A percentile compares a stretch with the other conserved stretches of the same genome.
phyloP scores from a whole-genome alignment of 2,329 filamentous ascomycete genomes.

The Amesomyces nigricolor region DNA sequence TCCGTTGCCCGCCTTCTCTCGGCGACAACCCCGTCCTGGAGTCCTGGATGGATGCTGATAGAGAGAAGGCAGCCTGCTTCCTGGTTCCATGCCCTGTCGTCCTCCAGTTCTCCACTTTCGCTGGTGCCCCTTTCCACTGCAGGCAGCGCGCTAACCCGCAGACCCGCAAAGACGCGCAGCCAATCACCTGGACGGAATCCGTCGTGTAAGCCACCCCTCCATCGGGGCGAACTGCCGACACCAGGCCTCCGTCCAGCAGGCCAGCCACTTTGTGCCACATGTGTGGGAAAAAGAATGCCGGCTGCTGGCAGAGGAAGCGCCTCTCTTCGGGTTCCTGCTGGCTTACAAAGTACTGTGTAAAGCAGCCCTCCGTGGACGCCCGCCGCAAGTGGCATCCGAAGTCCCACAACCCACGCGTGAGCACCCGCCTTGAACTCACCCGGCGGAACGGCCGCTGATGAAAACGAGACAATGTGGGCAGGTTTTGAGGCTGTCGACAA shows the following conservation, averaged over 20 bases:
- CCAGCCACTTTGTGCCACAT: neutral
- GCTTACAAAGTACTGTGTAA: no score
- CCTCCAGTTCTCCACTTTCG: no score
- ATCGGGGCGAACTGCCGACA: neutral
- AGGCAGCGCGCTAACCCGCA: slow-evolving; percentile 1
- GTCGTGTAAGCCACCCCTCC: neutral
- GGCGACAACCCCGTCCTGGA: no score
- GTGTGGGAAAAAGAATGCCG: no score
- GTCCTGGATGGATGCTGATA: no score
- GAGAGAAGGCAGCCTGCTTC: no score
- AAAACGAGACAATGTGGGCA: no score
- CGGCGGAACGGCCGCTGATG: neutral
- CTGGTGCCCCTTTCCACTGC: slow-evolving; percentile 17
- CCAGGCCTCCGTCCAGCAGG: neutral
- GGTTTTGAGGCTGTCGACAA: no score
- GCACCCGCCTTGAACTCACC: neutral
- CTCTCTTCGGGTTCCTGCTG: no score
- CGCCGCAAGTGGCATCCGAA: slow-evolving; percentile 1
- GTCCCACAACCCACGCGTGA: slow-evolving; percentile 17
- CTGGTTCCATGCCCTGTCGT: no score
- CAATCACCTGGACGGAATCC: slow-evolving; percentile 9
- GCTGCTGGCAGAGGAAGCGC: no score
- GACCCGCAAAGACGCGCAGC: slow-evolving; percentile 3
- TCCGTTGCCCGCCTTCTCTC: neutral
- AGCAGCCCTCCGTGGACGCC: neutral